Percentiles rank a stretch among this genome's conserved stretches.
These are phyloP conservation scores for Piloderma croceum DNA, from an alignment of 768 basidiomycete genomes.

Conservation along the genomic window DNA sequence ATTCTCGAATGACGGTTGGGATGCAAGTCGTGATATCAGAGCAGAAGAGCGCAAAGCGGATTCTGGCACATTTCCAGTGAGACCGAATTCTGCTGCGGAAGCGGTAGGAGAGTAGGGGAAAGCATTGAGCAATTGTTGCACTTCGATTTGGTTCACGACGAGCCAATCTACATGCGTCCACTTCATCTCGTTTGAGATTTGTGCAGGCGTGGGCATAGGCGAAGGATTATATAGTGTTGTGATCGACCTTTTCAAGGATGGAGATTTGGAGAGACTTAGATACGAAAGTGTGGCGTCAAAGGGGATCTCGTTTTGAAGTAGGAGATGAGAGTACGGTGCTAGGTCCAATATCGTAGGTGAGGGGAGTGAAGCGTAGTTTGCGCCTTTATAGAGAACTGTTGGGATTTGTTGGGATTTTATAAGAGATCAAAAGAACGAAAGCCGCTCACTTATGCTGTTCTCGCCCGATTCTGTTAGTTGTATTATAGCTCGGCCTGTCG, in stretches of 20 bases:
- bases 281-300: conserved; percentile 35
- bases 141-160: conserved; percentile 52
- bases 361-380: conserved; percentile 43
- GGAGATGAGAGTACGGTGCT: conserved; percentile 36
- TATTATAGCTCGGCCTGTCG: conserved; percentile 56
- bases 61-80: no score
- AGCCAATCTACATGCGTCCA: conserved; percentile 52
- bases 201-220: conserved; percentile 38
- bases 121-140: conserved; percentile 21
- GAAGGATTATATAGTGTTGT: conserved; percentile 52
- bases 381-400: conserved; percentile 54
- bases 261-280: conserved; percentile 25
- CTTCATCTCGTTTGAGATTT: conserved; percentile 37
- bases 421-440: not conserved
- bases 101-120: no score
- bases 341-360: conserved; percentile 15
- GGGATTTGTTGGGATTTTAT: conserved; percentile 1
- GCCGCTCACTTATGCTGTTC: conserved; percentile 50
- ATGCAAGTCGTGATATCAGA: no score
- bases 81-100: no score
- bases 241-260: conserved; percentile 12
- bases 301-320: conserved; percentile 58
- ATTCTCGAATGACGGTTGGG: conserved; percentile 3
- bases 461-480: conserved; percentile 54
- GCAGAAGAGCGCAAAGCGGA: no score